A percentile compares a stretch with the other conserved stretches of the same genome.
Evolutionary conservation across 208 protist species (phyloP).

Genomic region (Wallacemonas rigidus): DNA sequence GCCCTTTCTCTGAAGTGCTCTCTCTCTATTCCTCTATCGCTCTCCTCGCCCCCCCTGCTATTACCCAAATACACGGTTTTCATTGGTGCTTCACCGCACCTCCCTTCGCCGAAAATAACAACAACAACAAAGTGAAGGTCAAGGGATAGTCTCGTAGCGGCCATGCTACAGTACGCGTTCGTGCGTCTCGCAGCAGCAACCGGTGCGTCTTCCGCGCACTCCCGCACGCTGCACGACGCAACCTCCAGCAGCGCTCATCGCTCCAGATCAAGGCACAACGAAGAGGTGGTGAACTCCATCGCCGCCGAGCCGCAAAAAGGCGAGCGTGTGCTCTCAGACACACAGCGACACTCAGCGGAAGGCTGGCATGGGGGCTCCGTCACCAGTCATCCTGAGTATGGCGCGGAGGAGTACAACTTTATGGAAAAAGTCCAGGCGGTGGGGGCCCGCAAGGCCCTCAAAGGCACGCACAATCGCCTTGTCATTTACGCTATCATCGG

Average conservation of each 20-base stretch:
- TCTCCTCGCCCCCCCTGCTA: too few species aligned
- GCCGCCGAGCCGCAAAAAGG: too few species aligned
- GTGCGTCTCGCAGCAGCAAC: not conserved
- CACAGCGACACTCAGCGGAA: not conserved
- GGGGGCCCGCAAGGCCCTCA: constrained; percentile 29
- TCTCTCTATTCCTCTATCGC: too few species aligned
- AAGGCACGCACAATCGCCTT: constrained; percentile 24
- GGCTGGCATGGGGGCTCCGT: not conserved
- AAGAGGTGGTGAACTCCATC: too few species aligned
- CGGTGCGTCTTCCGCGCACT: not conserved
- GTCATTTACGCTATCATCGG: constrained; percentile 34
- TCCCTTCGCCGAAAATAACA: too few species aligned
- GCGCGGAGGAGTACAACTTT: constrained; percentile 43
- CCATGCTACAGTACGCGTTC: not conserved
- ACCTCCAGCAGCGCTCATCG: not conserved
- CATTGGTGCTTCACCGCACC: too few species aligned
- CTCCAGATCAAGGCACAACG: not conserved
- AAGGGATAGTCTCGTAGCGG: too few species aligned
- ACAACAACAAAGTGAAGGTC: too few species aligned
- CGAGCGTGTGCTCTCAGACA: too few species aligned
- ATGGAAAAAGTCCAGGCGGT: constrained; percentile 44
- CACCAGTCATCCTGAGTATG: constrained; percentile 20
- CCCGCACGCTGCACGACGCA: not conserved
- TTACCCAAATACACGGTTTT: too few species aligned
- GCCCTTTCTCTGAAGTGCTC: too few species aligned